Percentiles rank a stretch among this genome's conserved stretches.
These are phyloP conservation scores for Stylonectria norvegica DNA, from an alignment of 2,329 filamentous ascomycete genomes.

Conservation along the genomic window DNA sequence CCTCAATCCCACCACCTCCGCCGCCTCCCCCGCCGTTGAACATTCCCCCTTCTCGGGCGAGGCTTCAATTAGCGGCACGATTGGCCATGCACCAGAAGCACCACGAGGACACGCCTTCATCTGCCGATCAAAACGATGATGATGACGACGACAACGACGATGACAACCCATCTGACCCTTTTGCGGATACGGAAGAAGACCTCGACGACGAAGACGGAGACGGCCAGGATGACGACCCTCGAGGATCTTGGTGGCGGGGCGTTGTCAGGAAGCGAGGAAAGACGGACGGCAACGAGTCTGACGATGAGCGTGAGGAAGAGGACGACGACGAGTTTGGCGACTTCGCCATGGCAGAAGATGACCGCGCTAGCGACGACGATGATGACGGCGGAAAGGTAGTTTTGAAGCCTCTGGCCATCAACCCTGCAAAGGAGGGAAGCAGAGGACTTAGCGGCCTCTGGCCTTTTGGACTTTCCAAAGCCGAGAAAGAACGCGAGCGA, in stretches of 20 bases:
- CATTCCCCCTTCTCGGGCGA: constrained; percentile 79
- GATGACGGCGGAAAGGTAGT: constrained; percentile 42
- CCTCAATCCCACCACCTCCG: constrained; percentile 56
- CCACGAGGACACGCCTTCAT: constrained; percentile 45
- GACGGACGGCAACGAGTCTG: constrained; percentile 44
- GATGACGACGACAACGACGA: constrained; percentile 37
- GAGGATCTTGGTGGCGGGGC: constrained; percentile 50
- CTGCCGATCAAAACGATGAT: constrained; percentile 35
- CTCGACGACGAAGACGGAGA: constrained; percentile 48
- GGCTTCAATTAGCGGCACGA: constrained; percentile 84
- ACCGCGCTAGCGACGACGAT: constrained; percentile 28
- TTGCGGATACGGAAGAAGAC: constrained; percentile 52
- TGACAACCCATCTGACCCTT: constrained; percentile 41
- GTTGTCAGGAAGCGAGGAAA: constrained; percentile 39
- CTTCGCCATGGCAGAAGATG: constrained; percentile 61
- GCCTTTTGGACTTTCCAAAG: constrained; percentile 51
- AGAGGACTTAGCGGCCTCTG: constrained; percentile 51
- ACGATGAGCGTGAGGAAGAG: constrained; percentile 52
- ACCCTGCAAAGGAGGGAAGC: constrained; percentile 44
- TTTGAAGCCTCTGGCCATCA: constrained; percentile 53
- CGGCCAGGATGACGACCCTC: constrained; percentile 25
- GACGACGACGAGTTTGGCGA: constrained; percentile 67
- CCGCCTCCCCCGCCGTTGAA: constrained; percentile 78
- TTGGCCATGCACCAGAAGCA: constrained; percentile 73
- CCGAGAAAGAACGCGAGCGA: constrained; percentile 25